These are phyloP conservation scores for Suhomyces atakaporum DNA, from an alignment of 1,139 yeast species.

Conservation along the genomic window DNA sequence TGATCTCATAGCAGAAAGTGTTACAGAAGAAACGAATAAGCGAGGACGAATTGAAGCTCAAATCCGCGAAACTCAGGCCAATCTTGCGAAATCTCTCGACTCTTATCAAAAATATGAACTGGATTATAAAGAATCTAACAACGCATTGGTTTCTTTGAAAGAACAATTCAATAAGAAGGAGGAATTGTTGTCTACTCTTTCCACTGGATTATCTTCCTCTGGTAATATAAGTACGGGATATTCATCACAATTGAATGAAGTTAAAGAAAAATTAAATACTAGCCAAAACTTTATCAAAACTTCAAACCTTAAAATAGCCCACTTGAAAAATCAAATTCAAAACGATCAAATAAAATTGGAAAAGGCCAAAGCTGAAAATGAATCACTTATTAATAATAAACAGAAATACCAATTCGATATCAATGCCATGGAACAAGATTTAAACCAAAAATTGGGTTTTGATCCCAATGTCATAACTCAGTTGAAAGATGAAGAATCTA, in stretches of 20 bases:
- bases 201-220: constrained; percentile 87
- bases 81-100: constrained; percentile 34
- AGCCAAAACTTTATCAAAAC: constrained; percentile 62
- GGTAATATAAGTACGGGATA: constrained; percentile 75
- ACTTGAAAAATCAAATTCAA: constrained; percentile 54
- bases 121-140: constrained; percentile 47
- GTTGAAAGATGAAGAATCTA: constrained; percentile 47
- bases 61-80: constrained; percentile 19
- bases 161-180: constrained; percentile 63
- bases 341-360: constrained; percentile 54
- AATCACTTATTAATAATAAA: constrained; percentile 43
- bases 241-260: constrained; percentile 67
- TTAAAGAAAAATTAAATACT: constrained; percentile 57
- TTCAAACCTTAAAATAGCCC: constrained; percentile 58
- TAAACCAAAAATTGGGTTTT: constrained; percentile 57
- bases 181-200: constrained; percentile 76
- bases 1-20: constrained; percentile 57
- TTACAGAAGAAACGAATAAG: constrained; percentile 46
- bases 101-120: constrained; percentile 30
- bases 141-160: constrained; percentile 45
- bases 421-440: constrained; percentile 40
- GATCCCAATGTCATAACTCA: constrained; percentile 50
- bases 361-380: constrained; percentile 58
- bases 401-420: constrained; percentile 44
- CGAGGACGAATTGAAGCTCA: constrained; percentile 19